Evolutionary conservation across 169 alveolate species (phyloP).

Genomic region (Babesia divergens): DNA sequence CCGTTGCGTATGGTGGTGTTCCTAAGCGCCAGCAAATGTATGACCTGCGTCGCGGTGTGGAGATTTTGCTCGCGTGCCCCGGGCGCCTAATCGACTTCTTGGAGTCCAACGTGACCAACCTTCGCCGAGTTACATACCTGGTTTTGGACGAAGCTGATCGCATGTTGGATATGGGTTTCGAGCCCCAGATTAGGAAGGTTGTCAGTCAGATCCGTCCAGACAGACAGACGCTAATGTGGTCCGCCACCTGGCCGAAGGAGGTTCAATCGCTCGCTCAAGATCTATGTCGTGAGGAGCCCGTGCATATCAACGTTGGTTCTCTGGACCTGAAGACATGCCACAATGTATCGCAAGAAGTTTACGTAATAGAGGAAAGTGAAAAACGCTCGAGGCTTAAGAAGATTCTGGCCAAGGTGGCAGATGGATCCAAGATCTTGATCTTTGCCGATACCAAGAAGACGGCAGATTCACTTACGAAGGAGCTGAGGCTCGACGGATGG

Average conservation of each 20-base stretch:
- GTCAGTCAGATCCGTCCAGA: slow-evolving; percentile 88
- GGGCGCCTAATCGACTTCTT: slow-evolving; percentile 96
- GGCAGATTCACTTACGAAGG: slow-evolving; percentile 86
- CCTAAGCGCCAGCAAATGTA: slow-evolving; percentile 85
- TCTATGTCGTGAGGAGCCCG: slow-evolving; percentile 91
- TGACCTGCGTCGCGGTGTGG: slow-evolving; percentile 91
- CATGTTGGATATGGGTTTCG: slow-evolving; percentile 99
- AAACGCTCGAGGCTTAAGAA: slow-evolving; percentile 63
- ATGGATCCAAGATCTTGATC: slow-evolving; percentile 82
- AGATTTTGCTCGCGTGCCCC: slow-evolving; percentile 92
- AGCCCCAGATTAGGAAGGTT: slow-evolving; percentile 94
- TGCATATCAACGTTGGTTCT: slow-evolving; percentile 95
- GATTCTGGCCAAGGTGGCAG: slow-evolving; percentile 70
- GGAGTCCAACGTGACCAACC: slow-evolving; percentile 87
- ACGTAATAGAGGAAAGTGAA: slow-evolving; percentile 78
- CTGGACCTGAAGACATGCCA: slow-evolving; percentile 88
- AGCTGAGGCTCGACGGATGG: slow-evolving; percentile 88
- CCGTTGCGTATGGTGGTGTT: slow-evolving; percentile 94
- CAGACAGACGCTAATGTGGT: slow-evolving; percentile 94
- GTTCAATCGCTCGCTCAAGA: slow-evolving; percentile 92
- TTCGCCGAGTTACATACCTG: slow-evolving; percentile 94
- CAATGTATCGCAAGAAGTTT: slow-evolving; percentile 85
- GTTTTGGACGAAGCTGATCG: slow-evolving; percentile 98
- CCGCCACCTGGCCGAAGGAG: slow-evolving; percentile 99
- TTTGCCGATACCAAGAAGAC: slow-evolving; percentile 86